These are phyloP conservation scores for Candida vartiovaarae DNA, from an alignment of 805 yeast genomes.

Conservation along the genomic window DNA sequence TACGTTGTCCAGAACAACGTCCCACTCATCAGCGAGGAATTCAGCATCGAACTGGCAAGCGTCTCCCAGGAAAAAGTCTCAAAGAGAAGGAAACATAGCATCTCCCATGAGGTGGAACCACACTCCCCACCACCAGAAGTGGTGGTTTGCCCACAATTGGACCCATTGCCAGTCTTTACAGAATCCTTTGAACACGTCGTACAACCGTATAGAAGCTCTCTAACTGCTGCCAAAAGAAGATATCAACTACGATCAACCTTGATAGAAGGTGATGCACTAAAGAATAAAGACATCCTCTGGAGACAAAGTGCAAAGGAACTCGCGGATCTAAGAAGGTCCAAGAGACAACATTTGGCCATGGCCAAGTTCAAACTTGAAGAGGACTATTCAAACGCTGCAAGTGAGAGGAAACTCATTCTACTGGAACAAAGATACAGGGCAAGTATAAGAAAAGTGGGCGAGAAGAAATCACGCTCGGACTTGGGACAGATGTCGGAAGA, in stretches of 20 bases:
- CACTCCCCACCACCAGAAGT: conserved; percentile 12
- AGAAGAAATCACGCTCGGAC: conserved; percentile 11
- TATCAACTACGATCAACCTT: conserved; percentile 15
- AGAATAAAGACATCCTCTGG: conserved; percentile 18
- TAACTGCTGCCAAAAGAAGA: conserved; percentile 11
- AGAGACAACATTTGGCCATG: background rate
- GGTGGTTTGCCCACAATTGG: conserved; percentile 10
- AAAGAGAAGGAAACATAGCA: conserved; percentile 3
- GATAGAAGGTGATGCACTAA: conserved; percentile 13
- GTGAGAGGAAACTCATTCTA: conserved; percentile 3
- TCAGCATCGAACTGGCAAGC: conserved; percentile 9
- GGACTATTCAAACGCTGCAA: conserved; percentile 14
- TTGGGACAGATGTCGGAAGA: conserved; percentile 9
- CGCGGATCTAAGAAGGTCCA: conserved; percentile 11
- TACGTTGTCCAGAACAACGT: conserved; percentile 10
- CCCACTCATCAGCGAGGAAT: conserved; percentile 11
- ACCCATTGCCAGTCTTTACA: conserved; percentile 16
- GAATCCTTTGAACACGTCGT: conserved; percentile 16
- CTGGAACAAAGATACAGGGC: conserved; percentile 13
- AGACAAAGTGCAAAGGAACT: conserved; percentile 15
- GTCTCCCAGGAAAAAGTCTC: background rate
- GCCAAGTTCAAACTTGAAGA: conserved; percentile 5
- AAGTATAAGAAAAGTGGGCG: conserved; percentile 16
- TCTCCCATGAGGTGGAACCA: no score
- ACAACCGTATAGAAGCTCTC: conserved; percentile 9